Evolutionary conservation across 352 stramenopile species (phyloP), one percentile per base, ranked within the genome.

Genomic region (Blastocystis sp.): DNA sequence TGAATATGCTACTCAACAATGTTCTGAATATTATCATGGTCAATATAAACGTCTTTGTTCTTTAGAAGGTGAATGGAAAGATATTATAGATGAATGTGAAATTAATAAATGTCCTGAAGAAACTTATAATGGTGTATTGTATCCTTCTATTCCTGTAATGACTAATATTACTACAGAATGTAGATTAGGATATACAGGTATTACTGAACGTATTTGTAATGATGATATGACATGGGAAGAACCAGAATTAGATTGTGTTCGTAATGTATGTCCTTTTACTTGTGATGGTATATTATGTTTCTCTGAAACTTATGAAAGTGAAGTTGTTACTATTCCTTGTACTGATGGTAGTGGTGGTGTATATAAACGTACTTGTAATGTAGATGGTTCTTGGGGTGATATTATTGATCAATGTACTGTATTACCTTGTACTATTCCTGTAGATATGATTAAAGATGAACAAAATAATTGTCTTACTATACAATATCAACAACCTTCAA

Each of bases 311-410:
- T 62, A 52, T 32, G 21, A 13, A 4, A 42, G 25, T 1, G 24
- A 48, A 34, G 39, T 54, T 28, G 13, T 48, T 3, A n/a, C n/a
- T n/a, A 18, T 10, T 23, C 35, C 39, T 42, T 62, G 52, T 34
- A 40, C 39, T 27, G 1, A 30, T 0, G 52, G 36, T 7, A 40
- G 11, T 16, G 52, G 52, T n/a, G n/a, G 9, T 9, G 1, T 30
- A 1, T 62, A 62, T 41, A 39, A 21, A 30, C 52, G 52, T 18
- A 10, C 25, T 9, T 62, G 52, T 18, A 32, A 32, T 6, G 25
- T 39, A 42, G 52, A 62, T 34, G 52, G 52, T 37, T 36, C 1
- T 0, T 62, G 52, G 52, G 30, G 4, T 16, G 34, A 62, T 10
- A 39, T 42, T 4, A 30, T 34, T n/a, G 9, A 52, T 30, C 48